Evolutionary conservation across 1,284 basidiomycete species (phyloP), one percentile per base, ranked within the genome.

Genomic region (Crucibulum cyathiforme): DNA sequence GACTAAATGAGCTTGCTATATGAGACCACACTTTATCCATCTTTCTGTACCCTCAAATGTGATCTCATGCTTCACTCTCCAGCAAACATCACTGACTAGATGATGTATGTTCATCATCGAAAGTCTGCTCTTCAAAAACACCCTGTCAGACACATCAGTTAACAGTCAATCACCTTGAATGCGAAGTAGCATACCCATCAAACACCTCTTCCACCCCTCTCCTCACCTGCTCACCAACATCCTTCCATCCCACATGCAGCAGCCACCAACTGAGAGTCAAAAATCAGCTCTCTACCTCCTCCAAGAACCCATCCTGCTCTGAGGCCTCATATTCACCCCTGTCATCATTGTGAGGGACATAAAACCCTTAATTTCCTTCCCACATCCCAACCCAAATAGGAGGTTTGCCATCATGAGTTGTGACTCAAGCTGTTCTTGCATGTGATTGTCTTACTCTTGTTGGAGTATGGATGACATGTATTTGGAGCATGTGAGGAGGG

Each of bases 211-310:
- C 90, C 0, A 95, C 92, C 0, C 87, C 91, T 47, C 83, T 77
- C 63, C 88, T 76, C 1, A 95, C 90, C 24, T 90, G 79, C 63
- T 90, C 87, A 1, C 87, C 87, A 0, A 96, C 83, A 57, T 90
- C 87, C 67, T 90, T 90, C 93, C 95, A 96, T 0, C 95, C 95
- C 4, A 92, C 89, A 68, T 97, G 90, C 57, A 97, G 71, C 51
- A 96, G 82, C 93, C 94, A 96, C 93, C 94, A 97, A 54, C 88
- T 93, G 63, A 96, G 85, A 0, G 93, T 95, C 58, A 97, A 80
- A 70, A 89, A 96, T 69, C 89, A 89, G 62, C 85, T 80, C 74
- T 96, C 93, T 1, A 87, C 86, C 55, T 89, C 86, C 41, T 89
- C 85, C 38, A 73, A 75, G 12, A 87, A 77, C 34, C 67, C 12